Conservation (phyloP, 176 grass and related monocot genomes). For the Metroxylon sagu region DNA sequence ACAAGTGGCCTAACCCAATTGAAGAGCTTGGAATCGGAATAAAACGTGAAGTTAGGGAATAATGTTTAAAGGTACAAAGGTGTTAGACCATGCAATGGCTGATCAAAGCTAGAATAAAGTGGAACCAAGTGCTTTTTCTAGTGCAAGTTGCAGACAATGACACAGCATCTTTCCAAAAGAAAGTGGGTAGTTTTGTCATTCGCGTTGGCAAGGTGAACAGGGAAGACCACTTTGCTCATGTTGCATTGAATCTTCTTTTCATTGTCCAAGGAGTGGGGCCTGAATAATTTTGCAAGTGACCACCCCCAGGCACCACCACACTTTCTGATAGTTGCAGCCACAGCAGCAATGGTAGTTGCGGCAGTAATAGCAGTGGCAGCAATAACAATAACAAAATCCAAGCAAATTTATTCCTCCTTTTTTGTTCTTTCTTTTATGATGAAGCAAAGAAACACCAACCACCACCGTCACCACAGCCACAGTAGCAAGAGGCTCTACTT, state of each 20-base stretch:
- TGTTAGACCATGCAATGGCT: no score
- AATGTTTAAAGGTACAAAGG: no score
- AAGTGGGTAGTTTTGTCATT: slow-evolving; percentile 4
- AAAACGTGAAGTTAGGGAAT: no score
- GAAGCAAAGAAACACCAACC: not conserved
- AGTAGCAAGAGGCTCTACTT: not conserved
- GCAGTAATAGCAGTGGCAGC: not conserved
- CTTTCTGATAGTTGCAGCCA: slow-evolving; percentile 16
- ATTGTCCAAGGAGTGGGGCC: not conserved
- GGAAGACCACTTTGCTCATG: slow-evolving; percentile 28
- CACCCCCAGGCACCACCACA: not conserved
- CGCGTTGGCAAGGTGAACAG: slow-evolving; percentile 6
- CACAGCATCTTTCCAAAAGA: not conserved
- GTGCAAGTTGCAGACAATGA: not conserved
- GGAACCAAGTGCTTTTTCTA: not conserved
- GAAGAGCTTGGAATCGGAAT: no score
- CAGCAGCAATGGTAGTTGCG: slow-evolving; percentile 8
- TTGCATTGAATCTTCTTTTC: slow-evolving; percentile 31
- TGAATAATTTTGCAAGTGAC: slow-evolving; percentile 17
- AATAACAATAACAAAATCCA: not conserved
- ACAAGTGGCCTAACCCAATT: no score
- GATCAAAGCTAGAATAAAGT: no score
- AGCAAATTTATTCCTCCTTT: no score
- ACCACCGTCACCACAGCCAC: not conserved
- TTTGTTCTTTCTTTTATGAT: not conserved